Percentiles rank a stretch among this genome's conserved stretches.
Conservation (phyloP, 1,284 basidiomycete genomes). For the Cutaneotrichosporon daszewskae region DNA sequence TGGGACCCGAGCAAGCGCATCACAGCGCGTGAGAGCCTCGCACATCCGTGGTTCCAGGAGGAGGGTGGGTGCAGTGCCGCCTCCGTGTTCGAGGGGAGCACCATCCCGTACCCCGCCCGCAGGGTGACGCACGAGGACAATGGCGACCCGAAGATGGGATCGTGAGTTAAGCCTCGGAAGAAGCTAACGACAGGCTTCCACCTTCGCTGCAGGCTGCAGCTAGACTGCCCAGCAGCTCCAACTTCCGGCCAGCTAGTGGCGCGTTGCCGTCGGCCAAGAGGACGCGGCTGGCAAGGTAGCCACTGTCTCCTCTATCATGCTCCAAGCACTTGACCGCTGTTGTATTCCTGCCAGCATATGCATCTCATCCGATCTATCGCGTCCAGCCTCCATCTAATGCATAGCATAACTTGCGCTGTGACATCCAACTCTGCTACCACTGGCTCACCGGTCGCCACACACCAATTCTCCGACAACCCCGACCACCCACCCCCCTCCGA, state of each 20-base stretch:
- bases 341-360: too few relatives aligned
- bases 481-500: too few relatives aligned
- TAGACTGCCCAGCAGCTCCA: constrained; percentile 37
- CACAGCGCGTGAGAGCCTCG: constrained; percentile 72
- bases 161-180: constrained; percentile 26
- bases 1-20: constrained; percentile 87
- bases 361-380: too few relatives aligned
- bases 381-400: too few relatives aligned
- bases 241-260: constrained; percentile 37
- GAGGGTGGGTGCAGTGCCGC: constrained; percentile 44
- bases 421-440: too few relatives aligned
- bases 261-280: constrained; percentile 22
- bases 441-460: too few relatives aligned
- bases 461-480: too few relatives aligned
- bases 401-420: too few relatives aligned
- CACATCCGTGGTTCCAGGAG: constrained; percentile 58
- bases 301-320: neutral
- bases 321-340: too few relatives aligned
- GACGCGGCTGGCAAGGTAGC: constrained; percentile 11
- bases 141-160: constrained; percentile 49
- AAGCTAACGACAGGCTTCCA: constrained; percentile 27
- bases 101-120: constrained; percentile 49
- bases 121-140: constrained; percentile 54
- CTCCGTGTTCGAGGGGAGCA: constrained; percentile 45
- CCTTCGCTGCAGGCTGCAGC: constrained; percentile 36